These are phyloP conservation scores for Tolypocladium album DNA, from an alignment of 2,329 filamentous ascomycete species.

Conservation along the genomic window DNA sequence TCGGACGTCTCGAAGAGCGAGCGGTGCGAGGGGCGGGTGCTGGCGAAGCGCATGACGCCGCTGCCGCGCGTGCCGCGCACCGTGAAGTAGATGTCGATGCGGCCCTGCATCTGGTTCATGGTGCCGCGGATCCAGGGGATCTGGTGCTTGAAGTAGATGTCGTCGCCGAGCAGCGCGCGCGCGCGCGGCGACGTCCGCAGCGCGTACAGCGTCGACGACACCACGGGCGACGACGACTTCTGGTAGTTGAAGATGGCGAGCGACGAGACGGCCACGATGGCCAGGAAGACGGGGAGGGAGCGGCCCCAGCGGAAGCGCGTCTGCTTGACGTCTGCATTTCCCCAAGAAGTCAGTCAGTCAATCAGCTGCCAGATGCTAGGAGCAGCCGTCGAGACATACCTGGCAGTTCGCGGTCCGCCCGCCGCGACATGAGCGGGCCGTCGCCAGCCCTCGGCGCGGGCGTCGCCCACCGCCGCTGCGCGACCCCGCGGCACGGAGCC, in stretches of 20 bases:
- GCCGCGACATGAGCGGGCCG: constrained; percentile 54
- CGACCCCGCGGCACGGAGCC: constrained; percentile 4
- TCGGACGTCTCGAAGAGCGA: constrained; percentile 74
- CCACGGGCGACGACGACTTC: constrained; percentile 76
- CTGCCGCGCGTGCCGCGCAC: constrained; percentile 67
- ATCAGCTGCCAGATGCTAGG: not conserved
- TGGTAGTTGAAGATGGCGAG: constrained; percentile 99
- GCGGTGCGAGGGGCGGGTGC: constrained; percentile 51
- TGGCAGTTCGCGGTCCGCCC: constrained; percentile 55
- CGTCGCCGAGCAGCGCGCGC: constrained; percentile 71
- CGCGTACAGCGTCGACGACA: constrained; percentile 84
- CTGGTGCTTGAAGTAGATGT: constrained; percentile 69
- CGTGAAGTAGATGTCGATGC: constrained; percentile 77
- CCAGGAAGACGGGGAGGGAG: constrained; percentile 72
- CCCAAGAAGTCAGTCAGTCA: constrained; percentile 5
- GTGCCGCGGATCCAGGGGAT: constrained; percentile 78
- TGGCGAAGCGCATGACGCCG: constrained; percentile 73
- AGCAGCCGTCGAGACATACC: constrained; percentile 27
- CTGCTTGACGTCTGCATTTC: constrained; percentile 25
- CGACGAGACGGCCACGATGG: constrained; percentile 58
- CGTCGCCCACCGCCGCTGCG: constrained; percentile 36
- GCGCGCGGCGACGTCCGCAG: constrained; percentile 70
- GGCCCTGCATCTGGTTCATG: constrained; percentile 88
- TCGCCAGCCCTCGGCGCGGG: constrained; percentile 48
- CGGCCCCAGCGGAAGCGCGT: constrained; percentile 51